These are phyloP conservation scores for Dionaea muscipula DNA, from an alignment of 179 eudicot species.

Conservation along the genomic window DNA sequence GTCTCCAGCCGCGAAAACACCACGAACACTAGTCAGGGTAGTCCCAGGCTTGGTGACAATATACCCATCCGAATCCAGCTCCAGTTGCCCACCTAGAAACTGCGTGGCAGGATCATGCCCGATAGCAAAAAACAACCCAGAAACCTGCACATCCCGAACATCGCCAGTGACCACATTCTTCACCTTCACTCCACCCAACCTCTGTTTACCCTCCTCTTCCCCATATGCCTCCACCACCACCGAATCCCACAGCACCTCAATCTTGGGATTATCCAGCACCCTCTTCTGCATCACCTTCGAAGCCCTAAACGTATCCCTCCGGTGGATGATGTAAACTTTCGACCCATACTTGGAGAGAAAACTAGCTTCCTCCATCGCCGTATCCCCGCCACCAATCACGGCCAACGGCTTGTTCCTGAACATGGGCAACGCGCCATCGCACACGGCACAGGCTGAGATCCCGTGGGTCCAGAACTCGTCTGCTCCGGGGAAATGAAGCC, in stretches of 20 bases:
- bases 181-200: constrained; percentile 72
- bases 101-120: constrained; percentile 95
- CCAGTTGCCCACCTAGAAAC: constrained; percentile 71
- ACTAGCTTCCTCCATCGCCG: constrained; percentile 94
- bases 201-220: constrained; percentile 18
- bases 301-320: constrained; percentile 73
- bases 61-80: constrained; percentile 74
- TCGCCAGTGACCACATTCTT: constrained; percentile 63
- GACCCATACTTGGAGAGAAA: constrained; percentile 80
- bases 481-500: constrained; percentile 22
- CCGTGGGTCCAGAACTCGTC: constrained; percentile 67
- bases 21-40: constrained; percentile 62
- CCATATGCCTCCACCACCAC: constrained; percentile 61
- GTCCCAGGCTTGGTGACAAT: constrained; percentile 66
- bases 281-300: constrained; percentile 89
- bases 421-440: constrained; percentile 91
- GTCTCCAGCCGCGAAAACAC: constrained; percentile 96
- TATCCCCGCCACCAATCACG: constrained; percentile 92
- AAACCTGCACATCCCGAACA: constrained; percentile 63
- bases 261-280: constrained; percentile 56
- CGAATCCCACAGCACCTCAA: constrained; percentile 87
- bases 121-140: constrained; percentile 84
- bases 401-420: constrained; percentile 70
- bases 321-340: constrained; percentile 68
- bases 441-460: constrained; percentile 91